Evolutionary conservation across 768 basidiomycete species (phyloP).

Genomic region (Boletus vinaceobasis): DNA sequence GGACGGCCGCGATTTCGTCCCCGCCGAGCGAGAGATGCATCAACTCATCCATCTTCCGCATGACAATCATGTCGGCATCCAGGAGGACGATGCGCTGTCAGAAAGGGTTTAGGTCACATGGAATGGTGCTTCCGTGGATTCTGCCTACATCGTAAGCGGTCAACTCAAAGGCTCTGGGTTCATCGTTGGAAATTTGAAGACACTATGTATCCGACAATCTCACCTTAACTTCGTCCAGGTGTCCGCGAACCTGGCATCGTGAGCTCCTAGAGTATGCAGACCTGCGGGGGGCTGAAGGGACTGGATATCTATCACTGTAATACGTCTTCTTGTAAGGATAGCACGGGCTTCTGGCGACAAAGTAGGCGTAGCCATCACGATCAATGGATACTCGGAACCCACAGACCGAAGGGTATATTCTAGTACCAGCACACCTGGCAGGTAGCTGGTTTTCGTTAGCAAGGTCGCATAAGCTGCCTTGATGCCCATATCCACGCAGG

Average conservation of each 20-base stretch:
- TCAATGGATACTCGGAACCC: slow-evolving; percentile 66
- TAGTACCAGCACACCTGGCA: slow-evolving; percentile 55
- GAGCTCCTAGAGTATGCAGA: slow-evolving; percentile 28
- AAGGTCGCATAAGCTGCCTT: slow-evolving; percentile 72
- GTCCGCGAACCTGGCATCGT: slow-evolving; percentile 53
- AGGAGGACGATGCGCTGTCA: slow-evolving; percentile 71
- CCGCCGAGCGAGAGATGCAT: slow-evolving; percentile 48
- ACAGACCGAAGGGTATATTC: slow-evolving; percentile 50
- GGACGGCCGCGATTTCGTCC: slow-evolving; percentile 82
- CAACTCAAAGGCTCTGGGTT: slow-evolving; percentile 56
- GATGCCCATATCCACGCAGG: slow-evolving; percentile 27
- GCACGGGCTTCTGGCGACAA: slow-evolving; percentile 49
- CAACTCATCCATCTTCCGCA: slow-evolving; percentile 80
- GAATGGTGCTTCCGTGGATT: background rate
- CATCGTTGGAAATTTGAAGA: slow-evolving; percentile 22
- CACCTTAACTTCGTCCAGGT: slow-evolving; percentile 64
- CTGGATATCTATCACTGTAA: slow-evolving; percentile 58
- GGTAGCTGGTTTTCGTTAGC: slow-evolving; percentile 62
- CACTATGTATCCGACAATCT: slow-evolving; percentile 9
- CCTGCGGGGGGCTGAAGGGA: slow-evolving; percentile 51
- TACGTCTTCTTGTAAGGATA: slow-evolving; percentile 50
- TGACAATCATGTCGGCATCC: slow-evolving; percentile 86
- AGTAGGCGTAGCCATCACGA: slow-evolving; percentile 69
- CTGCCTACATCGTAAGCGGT: slow-evolving; percentile 58
- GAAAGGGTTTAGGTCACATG: slow-evolving; percentile 1